Base-by-base conservation (phyloP, 2,329 filamentous ascomycete species). In the Cercospora sp. region DNA sequence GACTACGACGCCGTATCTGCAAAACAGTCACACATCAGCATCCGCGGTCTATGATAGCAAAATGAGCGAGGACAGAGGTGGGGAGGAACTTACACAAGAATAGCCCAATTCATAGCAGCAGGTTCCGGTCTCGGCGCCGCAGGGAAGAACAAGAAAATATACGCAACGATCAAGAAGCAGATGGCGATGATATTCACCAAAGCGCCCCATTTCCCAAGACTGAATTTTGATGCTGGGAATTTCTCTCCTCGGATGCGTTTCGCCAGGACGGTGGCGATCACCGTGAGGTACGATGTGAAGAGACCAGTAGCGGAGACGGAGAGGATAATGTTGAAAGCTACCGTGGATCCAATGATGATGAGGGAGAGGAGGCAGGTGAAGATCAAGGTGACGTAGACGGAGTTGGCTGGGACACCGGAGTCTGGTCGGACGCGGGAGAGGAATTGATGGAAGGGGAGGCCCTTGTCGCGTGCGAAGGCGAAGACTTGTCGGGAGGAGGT, bases 261-360 rank as follows among this genome's bases (percentile, higher is more conserved):
- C 2, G 65, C 67, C 5, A 73, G 60, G 18, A 76, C 67, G 18
- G 69, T 73, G 42, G 63, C 58, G 58, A 76, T 73, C 48, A 71
- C 64, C 9, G 58, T 67, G 31, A 75, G 42, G 66, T 75, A 75
- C 55, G 70, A 71, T 48, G 70, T 70, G 66, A 73, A 71, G 42
- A 76, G 68, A 10, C 68, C 71, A 16, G 69, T 69, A 26, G 69
- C 68, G 5, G 76, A 78, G 20, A 83, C 75, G 4, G 81, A 80
- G 30, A 82, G 77, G 55, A 82, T 80, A 51, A 80, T 80, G 68
- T 79, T 78, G 66, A 84, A 79, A 9, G 79, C 80, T n/a, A 79
- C 78, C 20, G 79, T 80, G 33, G 75, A 76, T 42, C 77, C 79
- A 53, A 80, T 75, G 60, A 78, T 78, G 68, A 80, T 79, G 28